A percentile compares a stretch with the other conserved stretches of the same genome.
Evolutionary conservation across 345 rosid genomes (phyloP).

Genomic region (Dovyalis caffra): DNA sequence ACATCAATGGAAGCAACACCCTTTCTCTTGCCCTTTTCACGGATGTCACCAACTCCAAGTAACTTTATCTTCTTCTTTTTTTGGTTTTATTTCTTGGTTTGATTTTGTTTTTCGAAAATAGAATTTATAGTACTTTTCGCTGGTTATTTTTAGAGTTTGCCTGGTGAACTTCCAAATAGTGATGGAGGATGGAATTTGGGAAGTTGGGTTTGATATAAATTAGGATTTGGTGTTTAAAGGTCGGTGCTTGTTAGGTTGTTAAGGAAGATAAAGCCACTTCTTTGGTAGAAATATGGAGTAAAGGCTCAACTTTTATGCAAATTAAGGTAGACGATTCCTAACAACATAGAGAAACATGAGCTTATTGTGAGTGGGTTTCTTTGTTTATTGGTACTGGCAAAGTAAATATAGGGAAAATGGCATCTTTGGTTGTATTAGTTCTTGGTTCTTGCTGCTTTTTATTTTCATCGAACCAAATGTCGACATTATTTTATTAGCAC

Average conservation of each 20-base stretch:
- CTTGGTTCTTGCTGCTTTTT: neutral
- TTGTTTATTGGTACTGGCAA: neutral
- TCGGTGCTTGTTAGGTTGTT: neutral
- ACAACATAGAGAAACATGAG: too few species aligned
- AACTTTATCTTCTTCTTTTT: constrained; percentile 25
- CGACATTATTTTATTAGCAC: neutral
- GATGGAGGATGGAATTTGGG: neutral
- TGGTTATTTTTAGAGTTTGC: neutral
- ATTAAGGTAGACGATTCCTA: neutral
- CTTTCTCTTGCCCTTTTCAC: constrained; percentile 65
- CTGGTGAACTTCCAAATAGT: neutral
- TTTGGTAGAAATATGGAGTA: neutral
- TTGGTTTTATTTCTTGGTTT: too few species aligned
- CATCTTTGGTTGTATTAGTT: neutral
- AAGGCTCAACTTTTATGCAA: neutral
- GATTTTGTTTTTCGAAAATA: neutral
- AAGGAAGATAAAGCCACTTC: neutral
- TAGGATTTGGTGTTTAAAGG: neutral
- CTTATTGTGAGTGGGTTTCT: neutral
- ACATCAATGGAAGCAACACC: constrained; percentile 40
- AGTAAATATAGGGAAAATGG: neutral
- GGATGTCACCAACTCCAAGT: constrained; percentile 80
- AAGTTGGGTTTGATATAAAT: neutral
- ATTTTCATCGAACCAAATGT: neutral
- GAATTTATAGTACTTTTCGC: neutral